Percentiles rank a stretch among this genome's conserved stretches.
Evolutionary conservation across 192 early-diverging fungal genomes (phyloP).

Genomic region (Podochytrium sp.): DNA sequence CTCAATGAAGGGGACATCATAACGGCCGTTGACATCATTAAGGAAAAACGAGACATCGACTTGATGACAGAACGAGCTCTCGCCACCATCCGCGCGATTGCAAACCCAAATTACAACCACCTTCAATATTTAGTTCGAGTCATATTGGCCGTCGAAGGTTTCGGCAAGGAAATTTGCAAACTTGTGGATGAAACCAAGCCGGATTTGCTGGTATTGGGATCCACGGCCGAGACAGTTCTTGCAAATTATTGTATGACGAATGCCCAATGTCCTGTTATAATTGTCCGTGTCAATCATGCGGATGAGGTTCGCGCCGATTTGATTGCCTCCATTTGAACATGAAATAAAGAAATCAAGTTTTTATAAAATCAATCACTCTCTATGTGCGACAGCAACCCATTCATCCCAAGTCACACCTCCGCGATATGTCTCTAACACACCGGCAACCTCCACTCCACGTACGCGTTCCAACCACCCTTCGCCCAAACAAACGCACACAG

Average conservation of each 20-base stretch:
- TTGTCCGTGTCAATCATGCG: conserved; percentile 28
- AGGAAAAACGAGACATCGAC: conserved; percentile 34
- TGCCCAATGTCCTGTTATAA: conserved; percentile 42
- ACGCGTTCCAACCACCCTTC: conserved; percentile 20
- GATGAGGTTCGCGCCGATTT: conserved; percentile 17
- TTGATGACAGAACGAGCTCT: conserved; percentile 25
- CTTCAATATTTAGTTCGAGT: conserved; percentile 32
- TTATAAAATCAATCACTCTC: not conserved
- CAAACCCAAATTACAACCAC: conserved; percentile 30
- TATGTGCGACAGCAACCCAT: conserved; percentile 5
- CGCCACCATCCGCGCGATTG: conserved; percentile 43
- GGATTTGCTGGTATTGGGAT: conserved; percentile 46
- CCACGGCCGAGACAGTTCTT: conserved; percentile 39
- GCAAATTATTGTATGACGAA: conserved; percentile 40
- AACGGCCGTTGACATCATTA: conserved; percentile 35
- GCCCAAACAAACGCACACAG: conserved; percentile 27
- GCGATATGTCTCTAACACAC: conserved; percentile 32
- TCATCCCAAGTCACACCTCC: conserved; percentile 29
- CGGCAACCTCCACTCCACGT: conserved; percentile 25
- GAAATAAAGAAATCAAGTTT: not conserved
- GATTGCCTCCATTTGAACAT: not conserved
- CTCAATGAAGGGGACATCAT: conserved; percentile 32
- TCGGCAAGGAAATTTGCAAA: conserved; percentile 37
- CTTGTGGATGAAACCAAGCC: conserved; percentile 42
- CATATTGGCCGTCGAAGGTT: not conserved